These are phyloP conservation scores for Alopecurus myosuroides DNA, from an alignment of 176 grass and related monocot species.

Conservation along the genomic window DNA sequence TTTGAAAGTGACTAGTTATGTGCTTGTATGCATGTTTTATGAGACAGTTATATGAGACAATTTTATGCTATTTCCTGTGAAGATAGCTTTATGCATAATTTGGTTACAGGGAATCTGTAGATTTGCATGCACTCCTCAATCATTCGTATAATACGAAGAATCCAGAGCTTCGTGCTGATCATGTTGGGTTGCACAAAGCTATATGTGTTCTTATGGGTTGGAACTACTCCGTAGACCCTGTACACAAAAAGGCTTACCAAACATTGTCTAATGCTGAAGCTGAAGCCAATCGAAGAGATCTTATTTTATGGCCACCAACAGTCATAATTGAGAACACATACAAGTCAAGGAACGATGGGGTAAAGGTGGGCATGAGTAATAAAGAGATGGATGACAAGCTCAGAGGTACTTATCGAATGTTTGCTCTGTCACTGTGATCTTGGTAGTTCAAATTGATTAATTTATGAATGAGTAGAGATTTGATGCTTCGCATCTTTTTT, in stretches of 20 bases:
- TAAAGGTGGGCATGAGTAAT: slow-evolving; percentile 57
- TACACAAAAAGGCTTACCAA: slow-evolving; percentile 68
- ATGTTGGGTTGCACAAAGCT: slow-evolving; percentile 94
- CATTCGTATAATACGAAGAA: slow-evolving; percentile 75
- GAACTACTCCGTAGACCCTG: slow-evolving; percentile 71
- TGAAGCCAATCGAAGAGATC: slow-evolving; percentile 83
- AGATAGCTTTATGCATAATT: slow-evolving; percentile 19
- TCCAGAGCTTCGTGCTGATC: slow-evolving; percentile 71
- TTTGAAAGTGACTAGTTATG: neutral
- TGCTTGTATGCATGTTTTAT: neutral
- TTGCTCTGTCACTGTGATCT: slow-evolving; percentile 30
- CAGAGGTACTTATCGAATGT: slow-evolving; percentile 58
- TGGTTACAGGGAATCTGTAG: slow-evolving; percentile 59
- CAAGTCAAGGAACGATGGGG: slow-evolving; percentile 57
- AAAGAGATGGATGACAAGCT: slow-evolving; percentile 90
- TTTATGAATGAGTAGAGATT: slow-evolving; percentile 4
- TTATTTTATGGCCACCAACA: slow-evolving; percentile 90
- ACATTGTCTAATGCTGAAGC: slow-evolving; percentile 57
- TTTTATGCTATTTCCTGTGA: neutral
- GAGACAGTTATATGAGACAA: slow-evolving; percentile 12
- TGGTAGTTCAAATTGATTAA: slow-evolving; percentile 23
- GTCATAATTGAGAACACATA: slow-evolving; percentile 82
- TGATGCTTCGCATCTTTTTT: slow-evolving; percentile 19
- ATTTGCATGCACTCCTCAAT: slow-evolving; percentile 84
- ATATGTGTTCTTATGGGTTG: slow-evolving; percentile 97